Conservation (phyloP, 805 yeast genomes). For the Saturnispora ahearnii region DNA sequence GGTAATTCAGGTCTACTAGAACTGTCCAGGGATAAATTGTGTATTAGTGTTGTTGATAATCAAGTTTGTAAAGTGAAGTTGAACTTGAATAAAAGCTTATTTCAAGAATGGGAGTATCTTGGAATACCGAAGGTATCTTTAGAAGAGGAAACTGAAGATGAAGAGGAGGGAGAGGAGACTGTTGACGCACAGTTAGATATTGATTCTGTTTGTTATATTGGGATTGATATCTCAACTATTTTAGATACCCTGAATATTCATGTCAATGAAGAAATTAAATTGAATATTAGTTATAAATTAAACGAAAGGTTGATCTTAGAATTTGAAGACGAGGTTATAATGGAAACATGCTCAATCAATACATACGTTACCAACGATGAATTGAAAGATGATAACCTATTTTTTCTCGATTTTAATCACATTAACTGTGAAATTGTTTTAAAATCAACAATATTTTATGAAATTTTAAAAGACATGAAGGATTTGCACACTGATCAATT, state of each 20-base stretch:
- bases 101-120: constrained; percentile 26
- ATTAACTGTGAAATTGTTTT: constrained; percentile 44
- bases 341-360: constrained; percentile 50
- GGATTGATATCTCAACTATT: constrained; percentile 38
- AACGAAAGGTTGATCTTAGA: constrained; percentile 48
- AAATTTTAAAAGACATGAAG: constrained; percentile 46
- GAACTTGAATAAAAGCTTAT: constrained; percentile 30
- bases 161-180: not conserved
- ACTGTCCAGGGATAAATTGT: constrained; percentile 42
- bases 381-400: constrained; percentile 22
- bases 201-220: constrained; percentile 16
- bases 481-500: constrained; percentile 46
- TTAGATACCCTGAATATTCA: constrained; percentile 43
- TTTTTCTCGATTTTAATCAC: constrained; percentile 31
- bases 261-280: constrained; percentile 20
- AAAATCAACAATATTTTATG: constrained; percentile 43
- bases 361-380: constrained; percentile 29
- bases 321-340: constrained; percentile 42
- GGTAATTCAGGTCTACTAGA: constrained; percentile 24
- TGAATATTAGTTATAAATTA: constrained; percentile 33
- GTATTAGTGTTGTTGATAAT: constrained; percentile 40
- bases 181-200: not conserved
- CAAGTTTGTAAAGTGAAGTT: constrained; percentile 34
- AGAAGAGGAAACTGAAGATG: not conserved
- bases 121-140: constrained; percentile 3